phyloP scores from a whole-genome alignment of 257 asterid species.

The Haberlea rhodopensis region DNA sequence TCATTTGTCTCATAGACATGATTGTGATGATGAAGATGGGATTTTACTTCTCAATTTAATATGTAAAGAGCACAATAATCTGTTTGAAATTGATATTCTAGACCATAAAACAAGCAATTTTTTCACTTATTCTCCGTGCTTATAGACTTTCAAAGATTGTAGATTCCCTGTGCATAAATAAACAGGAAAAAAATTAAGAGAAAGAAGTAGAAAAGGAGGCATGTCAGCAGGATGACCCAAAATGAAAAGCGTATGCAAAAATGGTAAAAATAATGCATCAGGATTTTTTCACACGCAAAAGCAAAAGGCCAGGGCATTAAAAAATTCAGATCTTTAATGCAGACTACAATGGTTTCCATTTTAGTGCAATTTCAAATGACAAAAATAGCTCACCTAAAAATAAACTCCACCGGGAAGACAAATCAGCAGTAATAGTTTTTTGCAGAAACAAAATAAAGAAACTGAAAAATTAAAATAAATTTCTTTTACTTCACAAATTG shows the following conservation, averaged over 20 bases:
- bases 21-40: constrained; percentile 21
- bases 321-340: constrained; percentile 37
- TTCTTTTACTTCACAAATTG: constrained; percentile 37
- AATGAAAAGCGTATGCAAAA: constrained; percentile 29
- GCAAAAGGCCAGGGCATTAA: constrained; percentile 33
- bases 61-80: constrained; percentile 13
- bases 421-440: constrained; percentile 23
- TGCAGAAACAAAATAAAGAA: constrained; percentile 25
- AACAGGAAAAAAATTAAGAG: constrained; percentile 32
- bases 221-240: constrained; percentile 53
- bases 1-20: constrained; percentile 93
- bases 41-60: constrained; percentile 17
- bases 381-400: constrained; percentile 35
- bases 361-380: constrained; percentile 31
- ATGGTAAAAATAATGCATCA: constrained; percentile 37
- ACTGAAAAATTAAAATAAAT: constrained; percentile 30
- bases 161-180: constrained; percentile 51
- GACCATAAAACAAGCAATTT: constrained; percentile 26
- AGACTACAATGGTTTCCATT: constrained; percentile 38
- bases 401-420: constrained; percentile 21
- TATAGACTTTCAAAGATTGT: constrained; percentile 37
- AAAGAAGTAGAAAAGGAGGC: background rate
- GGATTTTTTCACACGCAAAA: constrained; percentile 58
- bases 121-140: constrained; percentile 29
- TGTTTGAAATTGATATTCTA: constrained; percentile 23